Evolutionary conservation across 1,284 basidiomycete species (phyloP), one percentile per base, ranked within the genome.

Genomic region (Tilletia indica): DNA sequence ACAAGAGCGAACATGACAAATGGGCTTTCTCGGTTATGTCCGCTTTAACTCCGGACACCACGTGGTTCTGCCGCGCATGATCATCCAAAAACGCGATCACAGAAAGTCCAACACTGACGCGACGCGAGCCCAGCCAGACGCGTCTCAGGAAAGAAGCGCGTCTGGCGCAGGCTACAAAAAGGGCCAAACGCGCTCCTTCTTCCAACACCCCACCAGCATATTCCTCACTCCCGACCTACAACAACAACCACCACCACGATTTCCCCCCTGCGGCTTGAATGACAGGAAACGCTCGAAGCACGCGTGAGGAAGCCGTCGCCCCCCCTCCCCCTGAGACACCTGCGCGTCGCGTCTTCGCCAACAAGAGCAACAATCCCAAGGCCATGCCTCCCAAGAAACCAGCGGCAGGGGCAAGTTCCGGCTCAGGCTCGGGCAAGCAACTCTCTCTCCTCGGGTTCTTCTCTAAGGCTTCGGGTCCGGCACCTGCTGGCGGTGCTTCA

Each of bases 381-480:
- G 61, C 34, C 34, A 64, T 64, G 61, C 61, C 61, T 16, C 36
- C 36, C 6, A 64, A 64, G 61, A 64, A 42, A n/a, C 4, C 14
- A 11, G 61, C 36, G 1, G 19, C 34, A 8, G 34, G 34, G 1
- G 61, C 36, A 0, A 19, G 51, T 4, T 16, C 36, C 36, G 31
- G 34, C 4, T 11, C 61, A 64, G 61, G 61, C 12, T 16, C 61
- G 5, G 45, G 69, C 51, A 79, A 76, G 71, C 76, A 79, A 70
- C 75, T 75, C 39, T 73, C 76, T 47, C 73, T 79, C 69, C 77
- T 77, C 9, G 78, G 78, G 64, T 79, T 79, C 73, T 79, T 79
- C 58, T 70, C 74, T 64, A 77, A 78, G 63, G 74, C 70, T 25
- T 47, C 73, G 34, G 68, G 36, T 38, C 61, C 61, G 16, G 61